phyloP scores from a whole-genome alignment of 495 filamentous ascomycete genomes.

The Xylaria castorea region DNA sequence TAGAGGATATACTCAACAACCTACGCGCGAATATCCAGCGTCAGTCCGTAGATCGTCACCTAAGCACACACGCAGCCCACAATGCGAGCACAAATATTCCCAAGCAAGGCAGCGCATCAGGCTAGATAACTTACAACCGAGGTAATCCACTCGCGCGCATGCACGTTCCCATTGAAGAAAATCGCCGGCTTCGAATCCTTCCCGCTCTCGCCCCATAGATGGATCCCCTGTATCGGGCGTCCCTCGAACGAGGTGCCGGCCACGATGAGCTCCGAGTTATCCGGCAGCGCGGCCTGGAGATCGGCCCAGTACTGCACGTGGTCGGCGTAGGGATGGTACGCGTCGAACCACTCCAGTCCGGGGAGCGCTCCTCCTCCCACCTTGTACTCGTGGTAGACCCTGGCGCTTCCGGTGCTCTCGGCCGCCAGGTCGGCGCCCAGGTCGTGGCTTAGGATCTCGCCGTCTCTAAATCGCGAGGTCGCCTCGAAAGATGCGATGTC shows the following conservation, averaged over 20 bases:
- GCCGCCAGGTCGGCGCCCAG: conserved; percentile 50
- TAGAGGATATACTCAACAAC: conserved; percentile 64
- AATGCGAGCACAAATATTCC: background rate
- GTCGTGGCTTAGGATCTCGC: conserved; percentile 49
- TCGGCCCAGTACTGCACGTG: conserved; percentile 61
- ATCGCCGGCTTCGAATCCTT: conserved; percentile 64
- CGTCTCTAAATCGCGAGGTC: conserved; percentile 22
- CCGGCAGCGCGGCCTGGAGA: conserved; percentile 54
- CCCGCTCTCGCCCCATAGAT: conserved; percentile 60
- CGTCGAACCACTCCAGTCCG: conserved; percentile 59
- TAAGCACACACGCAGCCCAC: too few species aligned
- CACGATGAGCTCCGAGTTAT: conserved; percentile 59
- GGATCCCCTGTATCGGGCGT: conserved; percentile 62
- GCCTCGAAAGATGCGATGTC: conserved; percentile 44
- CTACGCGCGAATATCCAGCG: conserved; percentile 25
- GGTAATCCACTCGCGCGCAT: conserved; percentile 71
- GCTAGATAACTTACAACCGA: conserved; percentile 44
- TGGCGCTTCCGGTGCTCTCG: conserved; percentile 36
- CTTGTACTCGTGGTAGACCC: conserved; percentile 26
- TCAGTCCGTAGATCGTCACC: too few species aligned
- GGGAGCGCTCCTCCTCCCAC: conserved; percentile 25
- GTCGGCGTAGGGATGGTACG: conserved; percentile 63
- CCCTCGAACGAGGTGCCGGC: conserved; percentile 60
- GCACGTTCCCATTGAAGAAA: conserved; percentile 67
- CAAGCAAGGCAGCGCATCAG: background rate